Evolutionary conservation across 2,329 filamentous ascomycete species (phyloP), one percentile per base, ranked within the genome.

Genomic region (Chaetoscypha palmicola): DNA sequence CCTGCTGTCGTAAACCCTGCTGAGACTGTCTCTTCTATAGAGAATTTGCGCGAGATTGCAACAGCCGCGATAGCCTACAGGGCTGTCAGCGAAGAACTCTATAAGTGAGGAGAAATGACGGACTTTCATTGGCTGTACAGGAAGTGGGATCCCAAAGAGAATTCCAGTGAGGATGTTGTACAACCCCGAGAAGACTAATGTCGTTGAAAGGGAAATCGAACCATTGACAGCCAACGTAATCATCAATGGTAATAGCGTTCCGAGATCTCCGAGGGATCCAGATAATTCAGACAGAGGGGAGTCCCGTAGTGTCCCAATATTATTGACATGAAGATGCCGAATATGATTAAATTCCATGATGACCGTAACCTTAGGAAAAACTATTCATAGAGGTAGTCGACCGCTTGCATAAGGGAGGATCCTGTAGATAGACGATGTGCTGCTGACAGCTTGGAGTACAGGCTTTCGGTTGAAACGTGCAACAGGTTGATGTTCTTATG

Each of bases 211-310:
- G 17, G 86, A 83, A 56, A 97, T 86, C 7, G 86, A 90, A 24
- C 75, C 72, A 52, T 86, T 84, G 21, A 86, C 67, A 0, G 89
- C 81, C 21, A 97, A 78, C 2, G 90, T 86, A 58, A 94, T 87
- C 71, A 92, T 86, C 43, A 96, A 78, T 37, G 90, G 91, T 9
- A 95, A 76, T 22, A 95, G 76, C 2, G 91, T 96, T 51, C 91
- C 91, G 32, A 96, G 73, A 61, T 96, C 91, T 50, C 91, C 91
- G 2, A 88, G 74, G 0, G 90, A 86, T 40, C 91, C 91, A 1
- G 91, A 94, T 41, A 97, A 78, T 68, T 97, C 91, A 38, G 83
- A 65, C 12, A 84, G 66, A 50, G 80, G 77, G 38, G 74, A 70
- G 17, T 59, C 62, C 48, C 66, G 70, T 47, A 84, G 65, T 10